A percentile compares a stretch with the other conserved stretches of the same genome.
Evolutionary conservation across 371 early-diverging fungal species (phyloP).

Genomic region (Apophysomyces ossiformis): DNA sequence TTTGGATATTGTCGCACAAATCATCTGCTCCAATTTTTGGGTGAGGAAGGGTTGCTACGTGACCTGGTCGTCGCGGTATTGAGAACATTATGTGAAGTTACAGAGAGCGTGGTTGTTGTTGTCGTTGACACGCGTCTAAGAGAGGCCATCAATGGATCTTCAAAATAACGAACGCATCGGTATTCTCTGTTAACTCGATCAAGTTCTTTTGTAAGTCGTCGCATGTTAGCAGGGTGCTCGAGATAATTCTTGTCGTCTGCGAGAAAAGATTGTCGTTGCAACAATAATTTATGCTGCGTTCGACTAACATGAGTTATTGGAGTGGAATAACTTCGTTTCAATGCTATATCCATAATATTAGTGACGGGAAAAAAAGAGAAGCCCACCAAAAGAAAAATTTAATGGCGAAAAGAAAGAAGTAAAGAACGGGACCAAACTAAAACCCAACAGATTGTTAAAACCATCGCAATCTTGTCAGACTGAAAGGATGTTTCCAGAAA

Average conservation of each 20-base stretch:
- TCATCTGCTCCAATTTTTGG: constrained; percentile 5
- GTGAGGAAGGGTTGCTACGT: not conserved
- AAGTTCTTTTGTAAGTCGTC: constrained; percentile 37
- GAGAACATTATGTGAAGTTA: not conserved
- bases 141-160: constrained; percentile 21
- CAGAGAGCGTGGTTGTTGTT: not conserved
- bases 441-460: too few relatives aligned
- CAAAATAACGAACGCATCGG: constrained; percentile 17
- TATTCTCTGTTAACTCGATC: constrained; percentile 43
- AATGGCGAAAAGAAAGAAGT: not conserved
- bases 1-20: not conserved
- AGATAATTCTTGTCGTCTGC: constrained; percentile 37
- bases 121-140: constrained; percentile 15
- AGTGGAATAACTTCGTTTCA: not conserved
- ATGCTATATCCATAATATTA: not conserved
- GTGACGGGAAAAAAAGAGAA: not conserved
- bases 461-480: too few relatives aligned
- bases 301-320: constrained; percentile 16
- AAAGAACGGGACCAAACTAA: too few relatives aligned
- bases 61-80: not conserved
- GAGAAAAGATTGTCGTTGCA: constrained; percentile 40
- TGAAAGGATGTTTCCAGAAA: too few relatives aligned
- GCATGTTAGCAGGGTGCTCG: constrained; percentile 38
- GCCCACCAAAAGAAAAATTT: too few relatives aligned
- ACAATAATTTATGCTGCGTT: constrained; percentile 42